phyloP scores from a whole-genome alignment of 2,329 filamentous ascomycete genomes.

The Cercospora sp. region DNA sequence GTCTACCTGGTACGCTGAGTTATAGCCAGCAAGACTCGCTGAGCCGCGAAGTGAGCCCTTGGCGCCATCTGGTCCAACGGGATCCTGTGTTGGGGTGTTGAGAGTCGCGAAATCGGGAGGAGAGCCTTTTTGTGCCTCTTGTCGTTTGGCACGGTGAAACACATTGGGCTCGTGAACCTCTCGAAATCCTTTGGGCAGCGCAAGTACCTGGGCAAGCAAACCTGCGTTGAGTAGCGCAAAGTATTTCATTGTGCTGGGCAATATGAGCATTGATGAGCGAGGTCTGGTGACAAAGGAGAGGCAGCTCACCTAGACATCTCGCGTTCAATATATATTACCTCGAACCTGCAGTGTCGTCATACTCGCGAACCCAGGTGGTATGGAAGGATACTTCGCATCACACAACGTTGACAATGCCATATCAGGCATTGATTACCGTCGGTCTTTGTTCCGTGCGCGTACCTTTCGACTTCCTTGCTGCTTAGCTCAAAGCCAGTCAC shows the following conservation, averaged over 20 bases:
- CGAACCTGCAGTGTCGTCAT: neutral
- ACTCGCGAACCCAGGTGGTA: neutral
- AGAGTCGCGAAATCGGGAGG: constrained; percentile 27
- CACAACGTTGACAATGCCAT: neutral
- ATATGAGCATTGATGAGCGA: neutral
- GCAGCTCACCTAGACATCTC: neutral
- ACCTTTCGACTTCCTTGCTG: neutral
- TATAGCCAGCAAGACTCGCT: constrained; percentile 39
- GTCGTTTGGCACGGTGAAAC: constrained; percentile 14
- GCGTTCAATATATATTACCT: neutral
- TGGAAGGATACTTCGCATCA: neutral
- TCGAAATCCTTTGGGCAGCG: constrained; percentile 7
- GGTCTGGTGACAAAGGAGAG: neutral
- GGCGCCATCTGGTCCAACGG: constrained; percentile 37
- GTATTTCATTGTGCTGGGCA: neutral
- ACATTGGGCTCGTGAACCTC: constrained; percentile 7
- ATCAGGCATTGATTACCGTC: neutral
- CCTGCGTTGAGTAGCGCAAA: constrained; percentile 1
- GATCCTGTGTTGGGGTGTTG: constrained; percentile 13
- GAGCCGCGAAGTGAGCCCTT: constrained; percentile 42
- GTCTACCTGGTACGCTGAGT: constrained; percentile 37
- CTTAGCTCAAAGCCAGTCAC: neutral
- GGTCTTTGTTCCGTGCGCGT: neutral
- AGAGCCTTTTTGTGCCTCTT: constrained; percentile 12
- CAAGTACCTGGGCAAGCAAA: constrained; percentile 6